Percentiles rank a stretch among this genome's conserved stretches.
phyloP scores from a whole-genome alignment of 2,329 filamentous ascomycete genomes.

The Aspergillus fructus region DNA sequence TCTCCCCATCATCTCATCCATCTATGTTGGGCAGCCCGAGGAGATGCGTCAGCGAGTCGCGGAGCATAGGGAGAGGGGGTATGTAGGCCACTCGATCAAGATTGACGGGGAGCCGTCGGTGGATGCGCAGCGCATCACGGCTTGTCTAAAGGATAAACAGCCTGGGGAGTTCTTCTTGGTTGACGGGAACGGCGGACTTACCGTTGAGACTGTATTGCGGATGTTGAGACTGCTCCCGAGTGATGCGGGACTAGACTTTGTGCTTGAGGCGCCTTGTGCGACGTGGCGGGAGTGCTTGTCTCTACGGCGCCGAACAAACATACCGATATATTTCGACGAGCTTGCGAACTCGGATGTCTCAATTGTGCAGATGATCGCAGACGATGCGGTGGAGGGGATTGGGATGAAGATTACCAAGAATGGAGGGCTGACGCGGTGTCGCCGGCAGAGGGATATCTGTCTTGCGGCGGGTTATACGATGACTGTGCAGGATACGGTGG shows the following conservation, averaged over 20 bases:
- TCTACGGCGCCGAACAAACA: constrained; percentile 20
- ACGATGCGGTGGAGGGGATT: constrained; percentile 27
- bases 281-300: constrained; percentile 24
- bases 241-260: constrained; percentile 20
- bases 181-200: constrained; percentile 23
- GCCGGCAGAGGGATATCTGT: constrained; percentile 24
- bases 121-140: not conserved
- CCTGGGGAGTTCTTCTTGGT: constrained; percentile 21
- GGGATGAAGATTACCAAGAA: constrained; percentile 25
- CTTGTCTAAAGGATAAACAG: constrained; percentile 10
- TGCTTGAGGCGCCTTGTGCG: constrained; percentile 25
- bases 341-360: constrained; percentile 18
- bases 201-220: constrained; percentile 21
- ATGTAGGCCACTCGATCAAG: not conserved
- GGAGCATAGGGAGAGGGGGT: not conserved
- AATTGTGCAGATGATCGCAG: constrained; percentile 20
- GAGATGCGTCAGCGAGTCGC: not conserved
- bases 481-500: constrained; percentile 24
- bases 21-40: not conserved
- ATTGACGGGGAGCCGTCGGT: not conserved
- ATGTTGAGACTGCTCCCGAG: constrained; percentile 24
- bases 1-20: constrained; percentile 19
- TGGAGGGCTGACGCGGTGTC: constrained; percentile 18
- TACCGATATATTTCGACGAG: constrained; percentile 27
- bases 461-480: constrained; percentile 24